These are phyloP conservation scores for Ensete ventricosum DNA, from an alignment of 176 grass and related monocot genomes.

Conservation along the genomic window DNA sequence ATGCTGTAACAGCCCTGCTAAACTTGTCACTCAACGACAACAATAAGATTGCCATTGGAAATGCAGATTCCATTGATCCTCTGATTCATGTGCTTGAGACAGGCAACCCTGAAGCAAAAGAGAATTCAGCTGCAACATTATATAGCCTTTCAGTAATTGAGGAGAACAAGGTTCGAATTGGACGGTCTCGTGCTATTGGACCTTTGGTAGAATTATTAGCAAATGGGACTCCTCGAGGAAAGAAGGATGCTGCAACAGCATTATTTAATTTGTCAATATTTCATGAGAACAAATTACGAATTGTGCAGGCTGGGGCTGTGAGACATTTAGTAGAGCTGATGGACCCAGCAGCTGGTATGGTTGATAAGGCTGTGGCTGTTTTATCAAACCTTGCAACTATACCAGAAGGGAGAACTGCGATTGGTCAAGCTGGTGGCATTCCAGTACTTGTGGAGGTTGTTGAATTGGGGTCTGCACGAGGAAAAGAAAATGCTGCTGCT, in stretches of 20 bases:
- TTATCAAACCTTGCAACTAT: constrained; percentile 62
- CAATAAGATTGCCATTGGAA: constrained; percentile 63
- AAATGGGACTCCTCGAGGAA: constrained; percentile 55
- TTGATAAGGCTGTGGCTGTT: constrained; percentile 72
- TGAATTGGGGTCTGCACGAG: constrained; percentile 61
- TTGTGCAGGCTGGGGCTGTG: constrained; percentile 64
- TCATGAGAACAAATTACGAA: constrained; percentile 63
- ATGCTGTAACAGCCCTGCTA: constrained; percentile 58
- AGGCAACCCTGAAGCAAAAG: constrained; percentile 73
- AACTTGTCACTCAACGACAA: constrained; percentile 74
- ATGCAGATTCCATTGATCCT: constrained; percentile 43
- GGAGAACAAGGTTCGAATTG: constrained; percentile 62
- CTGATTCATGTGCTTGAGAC: constrained; percentile 59
- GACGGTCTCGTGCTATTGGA: constrained; percentile 56
- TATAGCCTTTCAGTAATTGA: constrained; percentile 71
- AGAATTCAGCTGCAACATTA: constrained; percentile 60
- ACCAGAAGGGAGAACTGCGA: constrained; percentile 46
- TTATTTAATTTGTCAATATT: constrained; percentile 74
- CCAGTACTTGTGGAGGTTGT: constrained; percentile 70
- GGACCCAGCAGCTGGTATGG: constrained; percentile 76
- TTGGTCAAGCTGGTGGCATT: constrained; percentile 62
- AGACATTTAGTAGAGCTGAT: constrained; percentile 67
- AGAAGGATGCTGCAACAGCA: constrained; percentile 69
- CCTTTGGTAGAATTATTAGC: constrained; percentile 60
- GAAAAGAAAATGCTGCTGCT: constrained; percentile 65